Percentiles rank a stretch among this genome's conserved stretches.
phyloP scores from a whole-genome alignment of 805 yeast genomes.

The Myxozyma neotropica region DNA sequence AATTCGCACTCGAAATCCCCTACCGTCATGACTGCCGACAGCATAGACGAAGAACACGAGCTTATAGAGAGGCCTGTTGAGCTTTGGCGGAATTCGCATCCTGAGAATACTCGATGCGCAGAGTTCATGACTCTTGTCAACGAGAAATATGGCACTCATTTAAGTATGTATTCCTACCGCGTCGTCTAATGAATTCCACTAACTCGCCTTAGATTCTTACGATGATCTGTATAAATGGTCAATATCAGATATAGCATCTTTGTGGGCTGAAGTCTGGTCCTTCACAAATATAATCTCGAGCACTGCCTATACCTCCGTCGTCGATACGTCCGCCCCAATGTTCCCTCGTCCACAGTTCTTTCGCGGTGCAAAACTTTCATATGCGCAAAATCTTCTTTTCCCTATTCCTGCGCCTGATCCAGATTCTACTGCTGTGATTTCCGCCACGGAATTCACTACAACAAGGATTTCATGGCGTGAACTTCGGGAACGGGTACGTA shows the following conservation, averaged over 20 bases:
- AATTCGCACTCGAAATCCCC: no score
- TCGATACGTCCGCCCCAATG: slow-evolving; percentile 27
- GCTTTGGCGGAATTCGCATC: slow-evolving; percentile 26
- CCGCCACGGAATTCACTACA: slow-evolving; percentile 29
- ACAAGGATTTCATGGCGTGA: slow-evolving; percentile 28
- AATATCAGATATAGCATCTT: slow-evolving; percentile 16
- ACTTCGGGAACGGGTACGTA: slow-evolving; percentile 33
- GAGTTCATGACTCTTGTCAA: slow-evolving; percentile 18
- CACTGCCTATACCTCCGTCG: slow-evolving; percentile 16
- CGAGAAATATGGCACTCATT: neutral
- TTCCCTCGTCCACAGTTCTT: slow-evolving; percentile 35
- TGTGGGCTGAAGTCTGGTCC: slow-evolving; percentile 35
- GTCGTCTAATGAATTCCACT: no score
- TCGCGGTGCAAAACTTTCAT: slow-evolving; percentile 33
- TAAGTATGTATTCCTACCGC: slow-evolving; percentile 15
- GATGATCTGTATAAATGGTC: slow-evolving; percentile 33
- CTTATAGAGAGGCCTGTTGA: slow-evolving; percentile 20
- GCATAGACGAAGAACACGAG: slow-evolving; percentile 14
- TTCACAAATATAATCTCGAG: slow-evolving; percentile 29
- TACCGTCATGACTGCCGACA: no score
- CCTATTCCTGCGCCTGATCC: slow-evolving; percentile 31
- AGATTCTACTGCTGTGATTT: slow-evolving; percentile 31
- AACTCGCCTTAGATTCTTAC: slow-evolving; percentile 18
- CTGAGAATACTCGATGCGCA: slow-evolving; percentile 19
- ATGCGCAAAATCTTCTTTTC: slow-evolving; percentile 35